phyloP scores from a whole-genome alignment of 2,329 filamentous ascomycete species.

The Teratosphaeria gauchensis region DNA sequence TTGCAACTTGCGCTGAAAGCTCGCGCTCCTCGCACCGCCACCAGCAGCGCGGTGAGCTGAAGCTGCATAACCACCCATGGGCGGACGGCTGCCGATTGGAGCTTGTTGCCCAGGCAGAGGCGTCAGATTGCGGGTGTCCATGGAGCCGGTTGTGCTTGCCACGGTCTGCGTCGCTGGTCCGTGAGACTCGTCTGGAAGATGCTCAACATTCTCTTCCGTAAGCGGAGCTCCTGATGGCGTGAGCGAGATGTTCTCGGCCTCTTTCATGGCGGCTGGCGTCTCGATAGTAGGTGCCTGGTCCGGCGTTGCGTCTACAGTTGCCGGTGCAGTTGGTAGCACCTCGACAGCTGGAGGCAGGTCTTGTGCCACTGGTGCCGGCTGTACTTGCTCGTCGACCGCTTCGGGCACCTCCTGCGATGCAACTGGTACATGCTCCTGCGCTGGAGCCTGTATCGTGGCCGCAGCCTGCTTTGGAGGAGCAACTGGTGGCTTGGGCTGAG shows the following conservation, averaged over 20 bases:
- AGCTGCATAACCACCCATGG: slow-evolving; percentile 66
- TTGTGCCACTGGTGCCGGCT: slow-evolving; percentile 12
- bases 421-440: slow-evolving; percentile 19
- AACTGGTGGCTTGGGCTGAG: slow-evolving; percentile 38
- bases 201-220: slow-evolving; percentile 86
- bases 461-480: slow-evolving; percentile 31
- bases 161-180: slow-evolving; percentile 71
- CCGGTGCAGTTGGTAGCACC: slow-evolving; percentile 6
- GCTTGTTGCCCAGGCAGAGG: slow-evolving; percentile 52
- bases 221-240: slow-evolving; percentile 70
- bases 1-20: slow-evolving; percentile 74
- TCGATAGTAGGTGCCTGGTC: not conserved
- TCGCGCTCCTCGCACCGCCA: slow-evolving; percentile 56
- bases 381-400: slow-evolving; percentile 5
- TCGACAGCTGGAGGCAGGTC: slow-evolving; percentile 7
- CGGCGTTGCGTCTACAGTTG: slow-evolving; percentile 6
- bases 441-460: slow-evolving; percentile 10
- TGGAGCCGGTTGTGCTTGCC: slow-evolving; percentile 83
- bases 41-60: slow-evolving; percentile 71
- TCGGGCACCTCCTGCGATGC: slow-evolving; percentile 1
- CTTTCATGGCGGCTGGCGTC: not conserved
- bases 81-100: slow-evolving; percentile 49
- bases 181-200: slow-evolving; percentile 71
- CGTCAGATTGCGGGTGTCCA: slow-evolving; percentile 63
- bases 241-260: slow-evolving; percentile 33